Conservation (phyloP, 2,329 filamentous ascomycete species). For the Purpureocillium lavendulum region DNA sequence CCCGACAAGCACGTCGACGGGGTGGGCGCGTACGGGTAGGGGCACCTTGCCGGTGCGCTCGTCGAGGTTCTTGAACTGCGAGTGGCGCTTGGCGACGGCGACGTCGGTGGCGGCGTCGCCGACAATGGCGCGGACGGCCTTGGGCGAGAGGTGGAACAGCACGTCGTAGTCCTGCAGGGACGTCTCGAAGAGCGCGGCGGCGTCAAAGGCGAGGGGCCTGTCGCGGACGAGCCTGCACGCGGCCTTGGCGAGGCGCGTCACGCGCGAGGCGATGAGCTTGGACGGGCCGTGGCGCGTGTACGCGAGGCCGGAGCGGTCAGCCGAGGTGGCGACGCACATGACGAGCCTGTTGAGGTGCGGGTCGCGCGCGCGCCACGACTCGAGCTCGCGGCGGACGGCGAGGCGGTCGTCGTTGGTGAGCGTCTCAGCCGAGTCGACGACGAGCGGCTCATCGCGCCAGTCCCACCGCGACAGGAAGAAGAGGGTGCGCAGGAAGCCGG, state of each 20-base stretch:
- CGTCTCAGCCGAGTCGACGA: conserved; percentile 62
- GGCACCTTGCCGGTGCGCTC: conserved; percentile 37
- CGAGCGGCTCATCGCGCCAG: conserved; percentile 75
- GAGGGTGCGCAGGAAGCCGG: conserved; percentile 75
- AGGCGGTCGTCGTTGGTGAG: conserved; percentile 54
- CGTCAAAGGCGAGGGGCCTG: conserved; percentile 42
- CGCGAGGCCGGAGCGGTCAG: conserved; percentile 68
- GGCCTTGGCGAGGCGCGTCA: conserved; percentile 74
- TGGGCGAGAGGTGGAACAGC: conserved; percentile 61
- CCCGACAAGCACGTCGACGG: conserved; percentile 52
- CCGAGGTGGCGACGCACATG: conserved; percentile 72
- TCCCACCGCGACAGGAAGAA: conserved; percentile 81
- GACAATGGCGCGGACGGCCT: conserved; percentile 34
- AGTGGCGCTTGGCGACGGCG: conserved; percentile 29
- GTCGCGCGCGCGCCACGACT: conserved; percentile 81
- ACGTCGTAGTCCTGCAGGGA: conserved; percentile 77
- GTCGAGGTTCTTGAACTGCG: conserved; percentile 77
- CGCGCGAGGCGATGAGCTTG: conserved; percentile 74
- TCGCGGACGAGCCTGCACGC: conserved; percentile 55
- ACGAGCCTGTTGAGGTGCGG: conserved; percentile 78
- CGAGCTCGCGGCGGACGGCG: conserved; percentile 61
- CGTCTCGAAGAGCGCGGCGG: conserved; percentile 56
- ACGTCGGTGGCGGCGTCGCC: conserved; percentile 27
- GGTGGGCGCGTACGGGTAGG: conserved; percentile 47
- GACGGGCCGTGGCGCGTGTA: conserved; percentile 68